A percentile compares a stretch with the other conserved stretches of the same genome.
These are phyloP conservation scores for Trichoderma aggressivum DNA, from an alignment of 2,329 filamentous ascomycete genomes.

Conservation along the genomic window DNA sequence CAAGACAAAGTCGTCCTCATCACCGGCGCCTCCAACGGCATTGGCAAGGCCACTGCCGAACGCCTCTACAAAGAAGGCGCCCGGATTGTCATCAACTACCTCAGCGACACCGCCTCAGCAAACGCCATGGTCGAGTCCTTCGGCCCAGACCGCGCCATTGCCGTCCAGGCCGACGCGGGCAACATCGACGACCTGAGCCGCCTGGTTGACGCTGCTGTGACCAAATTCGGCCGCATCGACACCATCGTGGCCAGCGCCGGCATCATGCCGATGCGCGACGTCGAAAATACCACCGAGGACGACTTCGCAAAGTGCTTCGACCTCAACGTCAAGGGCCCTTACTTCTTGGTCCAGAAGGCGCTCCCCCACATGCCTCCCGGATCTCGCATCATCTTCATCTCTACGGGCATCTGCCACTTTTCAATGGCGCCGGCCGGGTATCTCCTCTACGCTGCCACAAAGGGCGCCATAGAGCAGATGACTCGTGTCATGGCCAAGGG, in stretches of 20 bases:
- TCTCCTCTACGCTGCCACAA: constrained; percentile 52
- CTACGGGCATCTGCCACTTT: constrained; percentile 38
- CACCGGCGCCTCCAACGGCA: constrained; percentile 56
- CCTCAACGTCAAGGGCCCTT: constrained; percentile 56
- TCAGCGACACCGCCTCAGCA: constrained; percentile 43
- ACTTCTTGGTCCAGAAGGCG: constrained; percentile 52
- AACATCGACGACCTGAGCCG: constrained; percentile 43
- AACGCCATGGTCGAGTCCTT: constrained; percentile 45
- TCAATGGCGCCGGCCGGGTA: constrained; percentile 43
- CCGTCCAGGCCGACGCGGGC: constrained; percentile 55
- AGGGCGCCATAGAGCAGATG: constrained; percentile 60
- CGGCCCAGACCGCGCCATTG: constrained; percentile 45
- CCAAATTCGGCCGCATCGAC: constrained; percentile 55
- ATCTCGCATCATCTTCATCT: constrained; percentile 51
- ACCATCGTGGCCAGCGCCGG: constrained; percentile 57
- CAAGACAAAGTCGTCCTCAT: constrained; percentile 45
- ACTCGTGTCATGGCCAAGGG: constrained; percentile 54
- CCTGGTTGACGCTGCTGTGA: constrained; percentile 48
- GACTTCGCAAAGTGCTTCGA: constrained; percentile 49
- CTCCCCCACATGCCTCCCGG: constrained; percentile 49
- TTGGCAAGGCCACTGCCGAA: constrained; percentile 55
- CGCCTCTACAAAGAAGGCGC: constrained; percentile 54
- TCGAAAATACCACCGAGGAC: constrained; percentile 47
- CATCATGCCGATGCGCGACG: constrained; percentile 45
- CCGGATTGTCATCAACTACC: constrained; percentile 58